These are phyloP conservation scores for Colletotrichum lindemuthianum DNA, from an alignment of 2,329 filamentous ascomycete species.

Conservation along the genomic window DNA sequence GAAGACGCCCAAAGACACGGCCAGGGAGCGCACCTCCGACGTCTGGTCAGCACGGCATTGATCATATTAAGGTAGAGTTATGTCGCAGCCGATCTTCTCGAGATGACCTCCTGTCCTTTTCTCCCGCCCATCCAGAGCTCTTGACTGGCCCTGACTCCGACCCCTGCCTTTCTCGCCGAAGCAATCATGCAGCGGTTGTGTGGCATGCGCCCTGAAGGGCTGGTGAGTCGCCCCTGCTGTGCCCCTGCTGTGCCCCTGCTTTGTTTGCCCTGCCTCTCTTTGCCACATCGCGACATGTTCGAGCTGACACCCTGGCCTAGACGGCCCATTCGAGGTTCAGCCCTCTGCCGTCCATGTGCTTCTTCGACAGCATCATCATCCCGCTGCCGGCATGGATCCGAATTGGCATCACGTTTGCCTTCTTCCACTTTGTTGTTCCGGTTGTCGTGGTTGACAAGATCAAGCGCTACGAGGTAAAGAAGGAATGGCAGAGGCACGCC, in stretches of 20 bases:
- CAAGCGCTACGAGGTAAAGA: slow-evolving; percentile 18
- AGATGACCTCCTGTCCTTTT: slow-evolving; percentile 32
- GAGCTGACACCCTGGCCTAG: slow-evolving; percentile 15
- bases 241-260: background rate
- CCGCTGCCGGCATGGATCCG: slow-evolving; percentile 41
- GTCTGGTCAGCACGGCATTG: slow-evolving; percentile 27
- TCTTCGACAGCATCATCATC: slow-evolving; percentile 41
- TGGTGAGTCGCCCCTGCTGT: slow-evolving; percentile 22
- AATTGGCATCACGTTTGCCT: slow-evolving; percentile 36
- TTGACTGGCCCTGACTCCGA: slow-evolving; percentile 15
- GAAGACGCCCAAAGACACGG: slow-evolving; percentile 27
- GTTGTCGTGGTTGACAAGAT: slow-evolving; percentile 29
- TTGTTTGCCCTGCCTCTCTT: background rate
- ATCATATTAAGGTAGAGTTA: slow-evolving; percentile 34
- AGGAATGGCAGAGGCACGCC: slow-evolving; percentile 36
- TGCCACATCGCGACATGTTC: background rate
- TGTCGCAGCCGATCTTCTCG: slow-evolving; percentile 23
- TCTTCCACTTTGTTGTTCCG: slow-evolving; percentile 36
- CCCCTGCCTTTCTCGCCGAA: slow-evolving; percentile 19
- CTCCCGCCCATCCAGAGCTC: slow-evolving; percentile 23
- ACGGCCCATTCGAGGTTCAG: slow-evolving; percentile 24
- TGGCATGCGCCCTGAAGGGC: slow-evolving; percentile 34
- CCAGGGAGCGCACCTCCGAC: slow-evolving; percentile 23
- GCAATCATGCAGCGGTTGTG: slow-evolving; percentile 32
- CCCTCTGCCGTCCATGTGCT: slow-evolving; percentile 41